Percentiles rank a stretch among this genome's conserved stretches.
phyloP scores from a whole-genome alignment of 2,329 filamentous ascomycete species.

The Fusarium poae region DNA sequence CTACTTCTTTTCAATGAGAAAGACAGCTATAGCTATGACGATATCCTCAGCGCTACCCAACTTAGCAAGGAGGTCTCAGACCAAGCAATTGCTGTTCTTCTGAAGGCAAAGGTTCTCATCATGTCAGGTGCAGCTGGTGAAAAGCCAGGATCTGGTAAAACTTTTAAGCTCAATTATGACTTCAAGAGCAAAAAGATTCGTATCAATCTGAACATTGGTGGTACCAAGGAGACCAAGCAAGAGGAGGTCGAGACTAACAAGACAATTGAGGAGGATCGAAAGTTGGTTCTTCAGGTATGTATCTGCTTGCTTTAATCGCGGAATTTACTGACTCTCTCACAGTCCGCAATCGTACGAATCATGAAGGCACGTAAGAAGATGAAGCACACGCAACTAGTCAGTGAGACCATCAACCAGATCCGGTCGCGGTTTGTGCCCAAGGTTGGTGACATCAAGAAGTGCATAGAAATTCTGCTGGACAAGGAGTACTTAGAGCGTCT shows the following conservation, averaged over 20 bases:
- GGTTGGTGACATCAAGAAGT: slow-evolving; percentile 97
- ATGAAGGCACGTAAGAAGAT: slow-evolving; percentile 99
- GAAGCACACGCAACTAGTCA: slow-evolving; percentile 95
- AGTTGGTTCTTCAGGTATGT: slow-evolving; percentile 93
- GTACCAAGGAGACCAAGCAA: slow-evolving; percentile 95
- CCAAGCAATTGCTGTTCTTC: slow-evolving; percentile 84
- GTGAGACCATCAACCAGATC: slow-evolving; percentile 96
- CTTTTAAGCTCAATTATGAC: slow-evolving; percentile 88
- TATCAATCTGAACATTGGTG: slow-evolving; percentile 93
- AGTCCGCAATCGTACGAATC: slow-evolving; percentile 99
- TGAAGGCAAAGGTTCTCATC: slow-evolving; percentile 91
- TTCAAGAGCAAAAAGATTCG: slow-evolving; percentile 99
- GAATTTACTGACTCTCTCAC: slow-evolving; percentile 43
- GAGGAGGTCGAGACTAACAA: slow-evolving; percentile 98
- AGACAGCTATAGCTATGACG: slow-evolving; percentile 86
- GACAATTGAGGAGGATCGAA: slow-evolving; percentile 98
- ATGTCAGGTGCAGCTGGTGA: slow-evolving; percentile 75
- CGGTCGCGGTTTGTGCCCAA: slow-evolving; percentile 93
- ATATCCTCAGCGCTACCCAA: slow-evolving; percentile 85
- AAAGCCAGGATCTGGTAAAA: slow-evolving; percentile 82
- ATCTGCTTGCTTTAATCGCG: not conserved
- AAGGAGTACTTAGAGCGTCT: slow-evolving; percentile 98
- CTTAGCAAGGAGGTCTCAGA: slow-evolving; percentile 87
- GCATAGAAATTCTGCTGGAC: slow-evolving; percentile 97
- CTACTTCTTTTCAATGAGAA: slow-evolving; percentile 94